Evolutionary conservation across 495 filamentous ascomycete species (phyloP).

Genomic region (Neurospora sp.): DNA sequence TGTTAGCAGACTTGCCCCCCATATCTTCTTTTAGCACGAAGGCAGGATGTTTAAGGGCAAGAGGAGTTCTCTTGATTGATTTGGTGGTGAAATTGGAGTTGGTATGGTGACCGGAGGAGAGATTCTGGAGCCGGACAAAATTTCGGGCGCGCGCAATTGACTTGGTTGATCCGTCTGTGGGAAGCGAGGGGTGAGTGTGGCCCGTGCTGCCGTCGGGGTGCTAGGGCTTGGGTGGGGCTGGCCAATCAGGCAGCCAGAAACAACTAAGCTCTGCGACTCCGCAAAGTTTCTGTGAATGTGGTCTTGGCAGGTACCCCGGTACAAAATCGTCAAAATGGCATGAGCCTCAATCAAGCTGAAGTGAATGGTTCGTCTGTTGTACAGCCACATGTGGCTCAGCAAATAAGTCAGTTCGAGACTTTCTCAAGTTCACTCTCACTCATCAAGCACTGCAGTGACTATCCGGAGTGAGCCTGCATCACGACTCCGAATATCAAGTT

Average conservation of each 20-base stretch:
- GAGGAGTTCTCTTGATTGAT: conserved; percentile 20
- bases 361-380: not conserved
- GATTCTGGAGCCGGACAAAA: conserved; percentile 8
- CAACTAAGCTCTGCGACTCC: conserved; percentile 1
- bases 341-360: not conserved
- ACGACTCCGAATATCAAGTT: not conserved
- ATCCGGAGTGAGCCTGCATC: not conserved
- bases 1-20: conserved; percentile 94
- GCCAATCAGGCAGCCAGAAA: conserved; percentile 8
- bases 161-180: conserved; percentile 13
- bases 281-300: not conserved
- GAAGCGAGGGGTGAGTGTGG: conserved; percentile 2
- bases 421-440: not conserved
- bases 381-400: conserved; percentile 16
- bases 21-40: conserved; percentile 93
- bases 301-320: not conserved
- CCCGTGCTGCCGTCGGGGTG: conserved; percentile 4
- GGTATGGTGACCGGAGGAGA: conserved; percentile 8
- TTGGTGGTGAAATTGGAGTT: conserved; percentile 7
- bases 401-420: not conserved
- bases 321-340: not conserved
- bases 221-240: conserved; percentile 21
- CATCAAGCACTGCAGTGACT: not conserved
- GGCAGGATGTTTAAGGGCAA: conserved; percentile 96
- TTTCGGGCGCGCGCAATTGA: conserved; percentile 20